Evolutionary conservation across 345 rosid species (phyloP).

Genomic region (Gossypium herbaceum): DNA sequence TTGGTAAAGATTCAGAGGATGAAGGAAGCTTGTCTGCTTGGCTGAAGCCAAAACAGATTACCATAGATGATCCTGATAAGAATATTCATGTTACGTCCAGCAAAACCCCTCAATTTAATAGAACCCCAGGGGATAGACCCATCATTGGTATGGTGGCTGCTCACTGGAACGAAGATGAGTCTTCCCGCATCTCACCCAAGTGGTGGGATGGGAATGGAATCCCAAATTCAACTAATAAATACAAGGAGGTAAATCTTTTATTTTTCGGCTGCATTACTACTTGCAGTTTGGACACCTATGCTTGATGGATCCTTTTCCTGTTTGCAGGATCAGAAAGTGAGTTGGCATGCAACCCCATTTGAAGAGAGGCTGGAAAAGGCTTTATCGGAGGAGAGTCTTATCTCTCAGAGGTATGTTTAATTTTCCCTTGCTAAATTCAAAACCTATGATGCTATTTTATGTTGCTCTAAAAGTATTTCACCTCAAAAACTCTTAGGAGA

Average conservation of each 20-base stretch:
- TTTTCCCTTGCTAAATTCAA: not conserved
- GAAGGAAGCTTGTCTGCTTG: constrained; percentile 61
- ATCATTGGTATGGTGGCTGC: constrained; percentile 88
- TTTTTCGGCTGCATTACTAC: constrained; percentile 6
- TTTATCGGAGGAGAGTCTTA: constrained; percentile 53
- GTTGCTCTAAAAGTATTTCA: not conserved
- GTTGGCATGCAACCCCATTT: constrained; percentile 98
- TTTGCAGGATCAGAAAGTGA: constrained; percentile 88
- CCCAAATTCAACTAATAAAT: constrained; percentile 90
- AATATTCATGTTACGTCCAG: constrained; percentile 18
- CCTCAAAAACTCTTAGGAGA: too few species aligned
- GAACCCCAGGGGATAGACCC: constrained; percentile 71
- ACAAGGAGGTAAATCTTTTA: constrained; percentile 65
- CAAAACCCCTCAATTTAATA: constrained; percentile 27
- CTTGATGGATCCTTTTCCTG: constrained; percentile 6
- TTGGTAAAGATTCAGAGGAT: constrained; percentile 23
- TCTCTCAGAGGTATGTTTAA: constrained; percentile 47
- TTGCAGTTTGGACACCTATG: constrained; percentile 43
- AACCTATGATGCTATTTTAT: not conserved
- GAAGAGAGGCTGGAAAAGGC: constrained; percentile 98
- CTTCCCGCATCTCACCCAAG: constrained; percentile 51
- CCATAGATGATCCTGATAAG: constrained; percentile 21
- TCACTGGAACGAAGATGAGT: constrained; percentile 74
- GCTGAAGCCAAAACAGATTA: constrained; percentile 35
- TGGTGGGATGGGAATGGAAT: constrained; percentile 99